Conservation (phyloP, 495 filamentous ascomycete species). For the Lasiosphaeria ovina region DNA sequence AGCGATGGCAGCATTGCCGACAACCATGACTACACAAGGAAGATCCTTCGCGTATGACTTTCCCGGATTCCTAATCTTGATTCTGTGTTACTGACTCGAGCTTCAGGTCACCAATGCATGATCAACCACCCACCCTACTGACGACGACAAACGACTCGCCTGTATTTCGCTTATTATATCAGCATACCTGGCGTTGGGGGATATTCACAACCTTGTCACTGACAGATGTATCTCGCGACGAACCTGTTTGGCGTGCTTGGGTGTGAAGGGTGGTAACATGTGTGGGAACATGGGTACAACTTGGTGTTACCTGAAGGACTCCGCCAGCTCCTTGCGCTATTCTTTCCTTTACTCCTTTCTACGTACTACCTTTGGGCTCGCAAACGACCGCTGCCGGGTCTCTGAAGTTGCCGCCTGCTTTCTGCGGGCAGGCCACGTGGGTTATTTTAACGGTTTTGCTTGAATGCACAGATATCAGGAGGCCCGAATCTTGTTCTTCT, state of each 20-base stretch:
- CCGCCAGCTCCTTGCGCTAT: slow-evolving; percentile 38
- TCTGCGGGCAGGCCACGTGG: not conserved
- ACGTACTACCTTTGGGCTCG: slow-evolving; percentile 6
- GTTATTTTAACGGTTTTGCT: too few relatives aligned
- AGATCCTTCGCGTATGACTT: slow-evolving; percentile 80
- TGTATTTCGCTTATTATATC: slow-evolving; percentile 45
- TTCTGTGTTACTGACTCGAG: not conserved
- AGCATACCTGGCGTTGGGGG: slow-evolving; percentile 55
- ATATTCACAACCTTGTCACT: slow-evolving; percentile 39
- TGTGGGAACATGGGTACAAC: slow-evolving; percentile 24
- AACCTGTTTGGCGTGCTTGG: slow-evolving; percentile 37
- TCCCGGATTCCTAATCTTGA: not conserved
- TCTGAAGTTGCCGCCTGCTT: not conserved
- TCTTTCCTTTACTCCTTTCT: slow-evolving; percentile 40
- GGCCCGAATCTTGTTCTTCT: too few relatives aligned
- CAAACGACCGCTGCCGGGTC: not conserved
- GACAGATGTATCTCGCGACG: slow-evolving; percentile 42
- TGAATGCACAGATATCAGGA: too few relatives aligned
- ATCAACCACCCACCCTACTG: slow-evolving; percentile 30
- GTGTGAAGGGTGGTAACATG: slow-evolving; percentile 33
- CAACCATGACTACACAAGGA: slow-evolving; percentile 94
- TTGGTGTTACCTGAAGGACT: slow-evolving; percentile 28
- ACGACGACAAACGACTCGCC: slow-evolving; percentile 51
- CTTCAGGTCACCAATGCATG: slow-evolving; percentile 57
- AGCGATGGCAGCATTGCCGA: slow-evolving; percentile 98